Evolutionary conservation across 2,329 filamentous ascomycete genomes (phyloP).

Genomic region (Stylonectria norvegica): DNA sequence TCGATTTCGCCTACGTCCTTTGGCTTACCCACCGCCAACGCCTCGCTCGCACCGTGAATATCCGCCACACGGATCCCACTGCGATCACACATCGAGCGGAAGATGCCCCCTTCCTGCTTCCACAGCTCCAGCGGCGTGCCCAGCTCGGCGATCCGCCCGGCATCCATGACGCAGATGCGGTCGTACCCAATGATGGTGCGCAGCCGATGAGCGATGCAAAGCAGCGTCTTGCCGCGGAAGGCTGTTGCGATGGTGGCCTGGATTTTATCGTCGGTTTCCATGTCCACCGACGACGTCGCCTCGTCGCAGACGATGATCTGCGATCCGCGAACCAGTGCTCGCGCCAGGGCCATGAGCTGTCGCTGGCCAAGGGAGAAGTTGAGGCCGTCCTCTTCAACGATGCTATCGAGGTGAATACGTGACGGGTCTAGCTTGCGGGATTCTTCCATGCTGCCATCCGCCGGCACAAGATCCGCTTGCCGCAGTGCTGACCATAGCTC

Average conservation of each 20-base stretch:
- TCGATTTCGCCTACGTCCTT: too few relatives aligned
- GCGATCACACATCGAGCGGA: slow-evolving; percentile 83
- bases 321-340: slow-evolving; percentile 80
- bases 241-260: slow-evolving; percentile 81
- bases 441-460: slow-evolving; percentile 64
- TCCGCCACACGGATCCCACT: slow-evolving; percentile 68
- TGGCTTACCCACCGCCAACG: slow-evolving; percentile 27
- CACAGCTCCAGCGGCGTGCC: slow-evolving; percentile 74
- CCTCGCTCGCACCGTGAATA: slow-evolving; percentile 44
- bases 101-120: slow-evolving; percentile 71
- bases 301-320: slow-evolving; percentile 98
- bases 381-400: slow-evolving; percentile 89
- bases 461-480: slow-evolving; percentile 68
- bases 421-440: slow-evolving; percentile 63
- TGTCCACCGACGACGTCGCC: slow-evolving; percentile 88
- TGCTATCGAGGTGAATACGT: slow-evolving; percentile 76
- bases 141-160: slow-evolving; percentile 81
- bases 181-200: slow-evolving; percentile 94
- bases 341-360: slow-evolving; percentile 90
- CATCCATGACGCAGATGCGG: slow-evolving; percentile 94
- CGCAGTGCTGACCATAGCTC: slow-evolving; percentile 75
- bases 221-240: slow-evolving; percentile 80
- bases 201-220: slow-evolving; percentile 90
- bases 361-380: slow-evolving; percentile 95
- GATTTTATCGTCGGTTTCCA: slow-evolving; percentile 96